Evolutionary conservation across 768 basidiomycete species (phyloP).

Genomic region (Russula earlei): DNA sequence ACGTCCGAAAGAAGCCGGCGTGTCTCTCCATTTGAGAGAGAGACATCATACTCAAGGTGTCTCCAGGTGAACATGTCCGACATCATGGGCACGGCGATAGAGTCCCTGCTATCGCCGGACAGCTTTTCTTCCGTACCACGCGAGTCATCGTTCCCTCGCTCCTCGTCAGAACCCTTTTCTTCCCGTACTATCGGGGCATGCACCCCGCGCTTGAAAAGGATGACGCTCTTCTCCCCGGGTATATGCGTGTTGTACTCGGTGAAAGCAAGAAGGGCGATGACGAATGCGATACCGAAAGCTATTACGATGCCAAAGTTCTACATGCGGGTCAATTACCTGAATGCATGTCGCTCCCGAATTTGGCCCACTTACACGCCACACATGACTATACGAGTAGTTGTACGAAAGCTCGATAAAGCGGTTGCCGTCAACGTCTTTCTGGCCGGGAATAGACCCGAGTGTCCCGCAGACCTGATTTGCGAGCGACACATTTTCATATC

Average conservation of each 20-base stretch:
- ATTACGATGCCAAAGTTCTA: slow-evolving; percentile 63
- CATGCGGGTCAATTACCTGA: not conserved
- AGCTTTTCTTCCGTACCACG: not conserved
- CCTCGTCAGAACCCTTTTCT: slow-evolving; percentile 26
- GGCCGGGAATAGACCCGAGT: slow-evolving; percentile 54
- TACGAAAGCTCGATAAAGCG: slow-evolving; percentile 40
- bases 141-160: slow-evolving; percentile 10
- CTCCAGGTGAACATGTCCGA: slow-evolving; percentile 75
- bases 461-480: slow-evolving; percentile 71
- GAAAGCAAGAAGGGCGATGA: slow-evolving; percentile 44
- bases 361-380: slow-evolving; percentile 37
- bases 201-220: slow-evolving; percentile 59
- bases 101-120: slow-evolving; percentile 1
- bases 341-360: not conserved
- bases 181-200: slow-evolving; percentile 21
- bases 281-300: slow-evolving; percentile 54
- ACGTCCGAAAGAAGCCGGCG: slow-evolving; percentile 57
- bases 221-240: slow-evolving; percentile 33
- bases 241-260: slow-evolving; percentile 43
- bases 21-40: slow-evolving; percentile 35
- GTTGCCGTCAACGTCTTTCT: slow-evolving; percentile 51
- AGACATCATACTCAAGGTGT: slow-evolving; percentile 56
- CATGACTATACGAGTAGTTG: slow-evolving; percentile 34
- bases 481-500: slow-evolving; percentile 46
- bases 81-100: slow-evolving; percentile 22